Evolutionary conservation across 75 land plant species (phyloP).

Genomic region (Picea glauca): DNA sequence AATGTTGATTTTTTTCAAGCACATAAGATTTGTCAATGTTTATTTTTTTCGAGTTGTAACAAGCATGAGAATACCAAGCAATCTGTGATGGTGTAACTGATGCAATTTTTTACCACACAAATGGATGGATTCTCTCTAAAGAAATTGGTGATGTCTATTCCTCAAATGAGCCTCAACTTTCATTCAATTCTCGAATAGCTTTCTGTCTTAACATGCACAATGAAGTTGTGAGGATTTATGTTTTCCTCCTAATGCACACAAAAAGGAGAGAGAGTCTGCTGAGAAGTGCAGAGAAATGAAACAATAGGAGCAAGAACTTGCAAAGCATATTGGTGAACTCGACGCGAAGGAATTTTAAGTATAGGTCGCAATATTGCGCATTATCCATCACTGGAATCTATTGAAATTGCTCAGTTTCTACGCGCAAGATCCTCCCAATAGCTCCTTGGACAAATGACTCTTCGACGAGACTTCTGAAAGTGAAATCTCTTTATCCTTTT

Average conservation of each 20-base stretch:
- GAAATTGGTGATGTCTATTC: slow-evolving; percentile 98
- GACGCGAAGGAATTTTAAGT: too few relatives aligned
- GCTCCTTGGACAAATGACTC: too few relatives aligned
- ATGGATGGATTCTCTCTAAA: slow-evolving; percentile 93
- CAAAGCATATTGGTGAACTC: slow-evolving; percentile 88
- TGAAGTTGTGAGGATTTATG: slow-evolving; percentile 89
- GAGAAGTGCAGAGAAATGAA: slow-evolving; percentile 97
- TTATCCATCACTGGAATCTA: too few relatives aligned
- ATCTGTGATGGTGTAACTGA: slow-evolving; percentile 98
- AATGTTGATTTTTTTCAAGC: too few relatives aligned
- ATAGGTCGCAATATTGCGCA: too few relatives aligned
- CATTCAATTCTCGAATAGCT: slow-evolving; percentile 89
- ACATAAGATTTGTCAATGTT: too few relatives aligned
- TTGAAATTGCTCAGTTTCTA: too few relatives aligned
- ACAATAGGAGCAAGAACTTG: slow-evolving; percentile 98
- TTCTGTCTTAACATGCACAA: slow-evolving; percentile 98
- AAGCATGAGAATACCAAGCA: slow-evolving; percentile 30
- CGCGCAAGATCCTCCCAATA: too few relatives aligned
- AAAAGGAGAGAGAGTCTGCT: slow-evolving; percentile 91
- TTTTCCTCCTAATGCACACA: slow-evolving; percentile 94
- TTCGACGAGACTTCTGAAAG: too few relatives aligned
- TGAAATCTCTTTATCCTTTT: too few relatives aligned
- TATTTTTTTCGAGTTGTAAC: too few relatives aligned
- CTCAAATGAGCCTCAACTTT: slow-evolving; percentile 89
- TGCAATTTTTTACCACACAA: slow-evolving; percentile 87